phyloP scores from a whole-genome alignment of 2,329 filamentous ascomycete genomes.

The Elsinoe perseae region DNA sequence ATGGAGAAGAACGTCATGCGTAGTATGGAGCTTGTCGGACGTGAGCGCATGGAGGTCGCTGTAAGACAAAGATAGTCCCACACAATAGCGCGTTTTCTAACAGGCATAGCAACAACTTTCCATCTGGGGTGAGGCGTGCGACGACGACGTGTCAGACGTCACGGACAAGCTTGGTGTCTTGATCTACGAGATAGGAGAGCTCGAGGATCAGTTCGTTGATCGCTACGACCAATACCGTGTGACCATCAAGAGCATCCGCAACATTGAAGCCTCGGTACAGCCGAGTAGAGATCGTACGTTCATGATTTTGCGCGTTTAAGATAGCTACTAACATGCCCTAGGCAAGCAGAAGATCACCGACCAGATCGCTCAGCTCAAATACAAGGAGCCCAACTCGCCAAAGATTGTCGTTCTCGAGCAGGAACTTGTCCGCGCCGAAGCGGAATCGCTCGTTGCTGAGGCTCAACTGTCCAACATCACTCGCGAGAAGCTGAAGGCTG shows the following conservation, averaged over 20 bases:
- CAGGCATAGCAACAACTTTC: conserved; percentile 90
- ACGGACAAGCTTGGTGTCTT: conserved; percentile 98
- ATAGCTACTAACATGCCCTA: conserved; percentile 33
- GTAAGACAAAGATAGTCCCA: conserved; percentile 49
- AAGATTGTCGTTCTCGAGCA: conserved; percentile 97
- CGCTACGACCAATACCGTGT: conserved; percentile 98
- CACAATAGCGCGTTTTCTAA: conserved; percentile 1
- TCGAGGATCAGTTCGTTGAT: conserved; percentile 97
- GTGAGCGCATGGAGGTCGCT: conserved; percentile 96
- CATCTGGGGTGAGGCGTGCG: conserved; percentile 89
- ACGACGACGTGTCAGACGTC: conserved; percentile 97
- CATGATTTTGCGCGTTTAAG: background rate
- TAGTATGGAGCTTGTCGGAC: conserved; percentile 87
- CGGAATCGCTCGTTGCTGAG: conserved; percentile 96
- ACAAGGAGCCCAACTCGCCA: conserved; percentile 97
- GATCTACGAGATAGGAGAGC: conserved; percentile 95
- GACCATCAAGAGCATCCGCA: conserved; percentile 98
- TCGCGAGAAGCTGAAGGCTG: conserved; percentile 97
- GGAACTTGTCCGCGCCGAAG: conserved; percentile 95
- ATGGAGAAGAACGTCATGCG: conserved; percentile 99
- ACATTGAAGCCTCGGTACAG: conserved; percentile 97
- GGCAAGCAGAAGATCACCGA: conserved; percentile 99
- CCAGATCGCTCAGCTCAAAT: conserved; percentile 97
- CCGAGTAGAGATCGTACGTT: conserved; percentile 87
- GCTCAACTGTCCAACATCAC: conserved; percentile 99